phyloP scores from a whole-genome alignment of 345 rosid species.

The Rubroshorea leprosula region DNA sequence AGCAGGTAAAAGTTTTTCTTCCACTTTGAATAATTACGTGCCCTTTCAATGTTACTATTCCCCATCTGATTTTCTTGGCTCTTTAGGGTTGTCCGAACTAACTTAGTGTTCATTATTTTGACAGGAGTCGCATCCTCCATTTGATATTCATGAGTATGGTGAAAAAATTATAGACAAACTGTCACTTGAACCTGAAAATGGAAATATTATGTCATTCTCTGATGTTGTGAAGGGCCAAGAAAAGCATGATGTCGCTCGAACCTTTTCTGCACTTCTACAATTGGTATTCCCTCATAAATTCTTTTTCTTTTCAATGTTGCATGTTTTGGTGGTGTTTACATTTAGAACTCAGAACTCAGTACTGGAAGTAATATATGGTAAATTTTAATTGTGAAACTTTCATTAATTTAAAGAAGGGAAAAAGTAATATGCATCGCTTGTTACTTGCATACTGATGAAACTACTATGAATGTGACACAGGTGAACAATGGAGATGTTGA shows the following conservation, averaged over 20 bases:
- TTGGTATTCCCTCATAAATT: no score
- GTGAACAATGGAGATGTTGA: conserved; percentile 86
- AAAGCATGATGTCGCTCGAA: conserved; percentile 83
- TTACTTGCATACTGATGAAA: no score
- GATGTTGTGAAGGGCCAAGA: conserved; percentile 70
- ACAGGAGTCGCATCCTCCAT: conserved; percentile 82
- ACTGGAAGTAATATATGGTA: no score
- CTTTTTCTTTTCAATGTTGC: no score
- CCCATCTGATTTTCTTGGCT: background rate
- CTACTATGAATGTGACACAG: no score
- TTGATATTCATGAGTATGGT: conserved; percentile 88
- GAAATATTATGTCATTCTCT: conserved; percentile 41
- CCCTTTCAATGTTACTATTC: background rate
- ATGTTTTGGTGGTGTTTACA: no score
- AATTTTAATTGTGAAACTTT: no score
- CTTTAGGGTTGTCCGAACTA: background rate
- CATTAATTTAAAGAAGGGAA: no score
- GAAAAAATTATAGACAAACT: conserved; percentile 58
- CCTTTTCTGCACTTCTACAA: conserved; percentile 93
- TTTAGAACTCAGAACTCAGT: no score
- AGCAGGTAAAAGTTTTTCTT: conserved; percentile 51
- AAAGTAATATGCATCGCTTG: no score
- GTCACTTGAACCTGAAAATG: conserved; percentile 37
- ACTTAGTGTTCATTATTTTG: conserved; percentile 10
- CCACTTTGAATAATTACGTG: background rate